Conservation (phyloP, 306 rosid species). For the Castanea sativa region DNA sequence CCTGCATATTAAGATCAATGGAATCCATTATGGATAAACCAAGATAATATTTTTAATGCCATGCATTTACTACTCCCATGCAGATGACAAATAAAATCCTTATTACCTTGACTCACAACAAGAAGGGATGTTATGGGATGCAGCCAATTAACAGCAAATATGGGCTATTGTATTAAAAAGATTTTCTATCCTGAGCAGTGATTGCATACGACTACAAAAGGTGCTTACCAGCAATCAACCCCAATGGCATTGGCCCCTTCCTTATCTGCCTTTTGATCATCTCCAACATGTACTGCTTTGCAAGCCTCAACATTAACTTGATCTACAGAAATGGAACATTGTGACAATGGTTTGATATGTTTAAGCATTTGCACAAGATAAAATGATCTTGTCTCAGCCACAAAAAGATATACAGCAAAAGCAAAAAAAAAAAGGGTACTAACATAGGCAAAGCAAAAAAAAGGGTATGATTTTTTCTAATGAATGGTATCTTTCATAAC, state of each 20-base stretch:
- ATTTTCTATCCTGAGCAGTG: neutral
- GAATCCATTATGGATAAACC: neutral
- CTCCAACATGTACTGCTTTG: slow-evolving; percentile 85
- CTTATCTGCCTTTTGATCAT: slow-evolving; percentile 78
- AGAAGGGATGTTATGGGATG: neutral
- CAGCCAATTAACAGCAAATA: neutral
- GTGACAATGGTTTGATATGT: neutral
- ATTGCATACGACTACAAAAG: slow-evolving; percentile 15
- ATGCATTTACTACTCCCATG: neutral
- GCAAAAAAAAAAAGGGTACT: neutral
- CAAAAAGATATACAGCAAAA: neutral
- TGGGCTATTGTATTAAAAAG: neutral
- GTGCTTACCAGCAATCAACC: slow-evolving; percentile 80
- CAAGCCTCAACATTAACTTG: slow-evolving; percentile 60
- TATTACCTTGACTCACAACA: neutral
- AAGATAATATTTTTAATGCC: neutral
- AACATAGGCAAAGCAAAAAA: neutral
- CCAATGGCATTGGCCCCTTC: slow-evolving; percentile 75
- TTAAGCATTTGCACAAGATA: neutral
- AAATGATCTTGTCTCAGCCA: neutral
- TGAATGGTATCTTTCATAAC: neutral
- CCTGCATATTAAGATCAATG: slow-evolving; percentile 47
- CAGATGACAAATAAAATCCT: neutral
- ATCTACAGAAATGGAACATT: slow-evolving; percentile 35
- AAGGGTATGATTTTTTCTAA: neutral